These are phyloP conservation scores for Sporothrix inflata DNA, from an alignment of 2,329 filamentous ascomycete genomes.

Conservation along the genomic window DNA sequence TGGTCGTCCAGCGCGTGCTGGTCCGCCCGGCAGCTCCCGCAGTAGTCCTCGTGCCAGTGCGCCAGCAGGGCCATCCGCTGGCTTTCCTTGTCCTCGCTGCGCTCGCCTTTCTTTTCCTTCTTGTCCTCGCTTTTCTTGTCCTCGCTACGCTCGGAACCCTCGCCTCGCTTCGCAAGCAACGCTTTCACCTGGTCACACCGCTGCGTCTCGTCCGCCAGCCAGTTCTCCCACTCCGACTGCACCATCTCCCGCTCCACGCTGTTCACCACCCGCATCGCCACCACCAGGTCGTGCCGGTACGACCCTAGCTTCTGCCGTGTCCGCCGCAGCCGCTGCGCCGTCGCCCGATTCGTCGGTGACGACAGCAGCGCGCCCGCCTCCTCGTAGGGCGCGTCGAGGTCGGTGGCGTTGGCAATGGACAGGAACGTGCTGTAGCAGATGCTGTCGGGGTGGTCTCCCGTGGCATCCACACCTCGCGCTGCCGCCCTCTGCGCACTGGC, in stretches of 20 bases:
- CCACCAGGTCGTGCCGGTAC: slow-evolving; percentile 87
- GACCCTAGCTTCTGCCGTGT: slow-evolving; percentile 81
- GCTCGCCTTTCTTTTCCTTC: too few relatives aligned
- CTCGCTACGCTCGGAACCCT: not conserved
- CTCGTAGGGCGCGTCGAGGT: slow-evolving; percentile 61
- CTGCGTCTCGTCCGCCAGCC: slow-evolving; percentile 77
- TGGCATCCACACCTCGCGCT: too few relatives aligned
- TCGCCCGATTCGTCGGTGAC: slow-evolving; percentile 54
- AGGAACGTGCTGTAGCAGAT: slow-evolving; percentile 60
- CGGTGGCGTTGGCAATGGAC: slow-evolving; percentile 59
- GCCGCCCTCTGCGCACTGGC: slow-evolving; percentile 41
- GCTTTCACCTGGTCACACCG: slow-evolving; percentile 68
- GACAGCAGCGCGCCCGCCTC: slow-evolving; percentile 54
- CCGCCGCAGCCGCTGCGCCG: slow-evolving; percentile 69
- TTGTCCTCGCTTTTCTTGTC: slow-evolving; percentile 26
- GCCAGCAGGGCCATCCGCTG: slow-evolving; percentile 46
- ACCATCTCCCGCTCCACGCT: slow-evolving; percentile 85
- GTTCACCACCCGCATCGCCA: slow-evolving; percentile 89
- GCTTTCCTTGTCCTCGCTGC: slow-evolving; percentile 34
- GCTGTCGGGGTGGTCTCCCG: too few relatives aligned
- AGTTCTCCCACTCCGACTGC: slow-evolving; percentile 88
- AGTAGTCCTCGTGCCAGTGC: slow-evolving; percentile 58
- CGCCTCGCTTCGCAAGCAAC: slow-evolving; percentile 43
- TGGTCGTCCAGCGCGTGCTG: slow-evolving; percentile 37
- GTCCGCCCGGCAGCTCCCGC: slow-evolving; percentile 59